Evolutionary conservation across 805 yeast genomes (phyloP).

Genomic region (Starmerella stigmatis): DNA sequence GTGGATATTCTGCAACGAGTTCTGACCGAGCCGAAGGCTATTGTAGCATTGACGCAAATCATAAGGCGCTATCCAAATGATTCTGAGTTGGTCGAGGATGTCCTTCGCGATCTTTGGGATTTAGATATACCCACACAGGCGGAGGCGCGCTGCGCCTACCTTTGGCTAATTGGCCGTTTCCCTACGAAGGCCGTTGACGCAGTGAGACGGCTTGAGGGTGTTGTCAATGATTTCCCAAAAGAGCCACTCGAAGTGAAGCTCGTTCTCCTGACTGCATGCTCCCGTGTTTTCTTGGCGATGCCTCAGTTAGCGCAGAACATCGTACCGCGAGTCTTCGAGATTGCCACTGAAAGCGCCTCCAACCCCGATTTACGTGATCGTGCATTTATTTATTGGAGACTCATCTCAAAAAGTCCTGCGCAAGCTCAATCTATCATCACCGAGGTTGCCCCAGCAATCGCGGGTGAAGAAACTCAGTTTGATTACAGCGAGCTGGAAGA

Average conservation of each 20-base stretch:
- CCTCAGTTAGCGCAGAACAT: conserved; percentile 48
- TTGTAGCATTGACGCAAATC: conserved; percentile 65
- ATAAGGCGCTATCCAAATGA: conserved; percentile 61
- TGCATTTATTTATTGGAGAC: conserved; percentile 77
- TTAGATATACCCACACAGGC: conserved; percentile 34
- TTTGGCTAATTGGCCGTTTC: conserved; percentile 64
- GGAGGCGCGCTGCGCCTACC: conserved; percentile 64
- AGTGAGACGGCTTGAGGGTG: conserved; percentile 35
- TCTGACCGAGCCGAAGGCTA: conserved; percentile 60
- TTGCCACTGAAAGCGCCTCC: conserved; percentile 61
- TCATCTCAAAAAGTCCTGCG: conserved; percentile 42
- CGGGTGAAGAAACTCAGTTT: conserved; percentile 55
- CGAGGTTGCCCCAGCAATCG: conserved; percentile 51
- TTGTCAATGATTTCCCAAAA: conserved; percentile 41
- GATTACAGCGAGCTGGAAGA: conserved; percentile 68
- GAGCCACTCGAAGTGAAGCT: conserved; percentile 69
- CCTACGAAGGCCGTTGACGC: conserved; percentile 39
- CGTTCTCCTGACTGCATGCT: conserved; percentile 59
- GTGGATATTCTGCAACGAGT: conserved; percentile 52
- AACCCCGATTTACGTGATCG: conserved; percentile 83
- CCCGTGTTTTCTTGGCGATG: conserved; percentile 51
- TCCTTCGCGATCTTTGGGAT: not conserved
- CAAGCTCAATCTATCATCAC: conserved; percentile 45
- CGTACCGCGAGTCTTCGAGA: conserved; percentile 49
- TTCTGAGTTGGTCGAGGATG: conserved; percentile 30